Base-by-base conservation (phyloP, 2,329 filamentous ascomycete species). In the Scytalidium sp. region DNA sequence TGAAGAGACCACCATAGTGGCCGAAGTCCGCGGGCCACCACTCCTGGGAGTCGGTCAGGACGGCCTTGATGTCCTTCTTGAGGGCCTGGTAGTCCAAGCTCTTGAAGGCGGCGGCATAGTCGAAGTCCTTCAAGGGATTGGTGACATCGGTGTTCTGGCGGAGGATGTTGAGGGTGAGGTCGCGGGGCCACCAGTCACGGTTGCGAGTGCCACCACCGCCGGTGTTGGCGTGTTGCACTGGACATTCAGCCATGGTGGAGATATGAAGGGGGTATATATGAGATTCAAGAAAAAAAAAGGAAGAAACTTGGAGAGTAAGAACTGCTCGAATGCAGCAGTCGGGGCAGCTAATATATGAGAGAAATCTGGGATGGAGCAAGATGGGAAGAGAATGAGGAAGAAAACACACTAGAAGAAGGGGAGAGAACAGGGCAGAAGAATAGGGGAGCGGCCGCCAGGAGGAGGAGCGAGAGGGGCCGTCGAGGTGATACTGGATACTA, bases 21-120 rank as follows among this genome's bases (percentile, higher is more conserved):
- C 87, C 87, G 62, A 87, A 89, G 65, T 92, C 88, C 25, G 88
- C 88, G 1, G 88, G 88, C 88, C 88, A 92, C 81, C 81, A 90
- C 39, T 88, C 83, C 70, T 91, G 83, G 2, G 86, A 90, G 65
- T 89, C 83, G 46, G 87, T 91, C 84, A 90, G 86, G 61, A 91
- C 65, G 17, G 72, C 75, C n/a, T 73, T 60, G 6, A 92, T 70
- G 64, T 92, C 88, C 70, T 87, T 84, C 81, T 91, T 91, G 59
- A 91, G 69, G 21, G 71, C 85, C 53, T 78, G 72, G 63, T 88
- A 88, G 70, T 88, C 83, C 50, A 91, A 74, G 60, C 71, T 81
- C 72, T 87, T 85, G 75, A 91, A 90, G 23, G 85, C 87, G 22
- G 78, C 73, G 17, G 78, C 76, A 69, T 92, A 92, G 73, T 90